phyloP scores from a whole-genome alignment of 108 stramenopile genomes.

The Bacterosira constricta region DNA sequence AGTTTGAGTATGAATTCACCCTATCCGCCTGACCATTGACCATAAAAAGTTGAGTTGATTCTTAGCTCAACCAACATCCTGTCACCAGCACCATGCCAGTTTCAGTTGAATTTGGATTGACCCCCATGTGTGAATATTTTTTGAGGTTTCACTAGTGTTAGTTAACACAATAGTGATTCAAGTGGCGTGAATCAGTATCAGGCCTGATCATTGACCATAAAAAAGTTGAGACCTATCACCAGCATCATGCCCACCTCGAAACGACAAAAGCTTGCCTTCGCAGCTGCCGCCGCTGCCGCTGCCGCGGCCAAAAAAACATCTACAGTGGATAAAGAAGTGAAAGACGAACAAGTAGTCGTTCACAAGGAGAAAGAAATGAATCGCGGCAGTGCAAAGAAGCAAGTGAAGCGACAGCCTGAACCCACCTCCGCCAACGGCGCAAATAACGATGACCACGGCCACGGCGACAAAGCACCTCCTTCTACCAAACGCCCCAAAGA shows the following conservation, averaged over 20 bases:
- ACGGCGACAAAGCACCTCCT: neutral
- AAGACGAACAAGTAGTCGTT: neutral
- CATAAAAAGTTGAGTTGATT: too few species aligned
- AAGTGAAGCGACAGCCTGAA: neutral
- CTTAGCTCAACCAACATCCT: too few species aligned
- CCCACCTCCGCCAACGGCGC: neutral
- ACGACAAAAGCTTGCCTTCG: neutral
- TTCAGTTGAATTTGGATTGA: too few species aligned
- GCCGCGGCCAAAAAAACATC: neutral
- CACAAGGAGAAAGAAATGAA: slow-evolving; percentile 20
- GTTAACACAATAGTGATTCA: too few species aligned
- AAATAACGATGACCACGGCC: slow-evolving; percentile 8
- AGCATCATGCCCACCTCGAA: slow-evolving; percentile 3
- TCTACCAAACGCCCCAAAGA: slow-evolving; percentile 5
- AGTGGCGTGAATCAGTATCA: too few species aligned
- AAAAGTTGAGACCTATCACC: too few species aligned
- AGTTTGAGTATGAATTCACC: too few species aligned
- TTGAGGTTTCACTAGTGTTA: too few species aligned
- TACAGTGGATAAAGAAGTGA: neutral
- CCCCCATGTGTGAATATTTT: too few species aligned
- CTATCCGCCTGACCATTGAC: too few species aligned
- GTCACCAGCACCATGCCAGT: too few species aligned
- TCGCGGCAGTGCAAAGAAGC: neutral
- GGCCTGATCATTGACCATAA: too few species aligned
- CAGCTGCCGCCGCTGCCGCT: neutral